Evolutionary conservation across 768 basidiomycete species (phyloP).

Genomic region (Cytidiella melzeri): DNA sequence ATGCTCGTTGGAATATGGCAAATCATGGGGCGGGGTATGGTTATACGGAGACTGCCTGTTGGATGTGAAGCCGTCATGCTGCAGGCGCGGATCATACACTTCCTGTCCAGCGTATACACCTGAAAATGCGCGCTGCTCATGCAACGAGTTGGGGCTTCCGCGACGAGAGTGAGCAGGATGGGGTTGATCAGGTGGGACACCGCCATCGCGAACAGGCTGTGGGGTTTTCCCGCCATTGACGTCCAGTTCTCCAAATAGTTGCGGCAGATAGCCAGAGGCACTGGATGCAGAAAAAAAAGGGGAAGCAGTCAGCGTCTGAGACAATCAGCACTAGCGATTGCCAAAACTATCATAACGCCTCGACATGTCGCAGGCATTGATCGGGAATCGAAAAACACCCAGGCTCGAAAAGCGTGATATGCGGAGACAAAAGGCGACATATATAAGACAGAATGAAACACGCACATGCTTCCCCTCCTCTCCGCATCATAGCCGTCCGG

Average conservation of each 20-base stretch:
- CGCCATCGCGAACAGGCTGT: conserved; percentile 2
- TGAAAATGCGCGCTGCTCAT: not conserved
- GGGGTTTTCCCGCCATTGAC: conserved; percentile 14
- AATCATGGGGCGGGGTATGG: not conserved
- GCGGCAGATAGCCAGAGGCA: conserved; percentile 4
- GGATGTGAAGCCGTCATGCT: not conserved
- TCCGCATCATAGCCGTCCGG: conserved; percentile 8
- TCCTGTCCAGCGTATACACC: not conserved
- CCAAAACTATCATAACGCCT: too few relatives aligned
- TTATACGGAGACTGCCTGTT: not conserved
- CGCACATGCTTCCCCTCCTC: conserved; percentile 19
- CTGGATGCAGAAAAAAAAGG: not conserved
- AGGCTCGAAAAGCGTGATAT: not conserved
- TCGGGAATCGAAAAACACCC: too few relatives aligned
- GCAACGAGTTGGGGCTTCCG: not conserved
- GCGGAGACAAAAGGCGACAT: not conserved
- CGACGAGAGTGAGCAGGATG: not conserved
- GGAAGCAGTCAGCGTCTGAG: not conserved
- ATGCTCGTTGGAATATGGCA: not conserved
- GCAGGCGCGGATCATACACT: not conserved
- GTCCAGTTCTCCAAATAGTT: conserved; percentile 16
- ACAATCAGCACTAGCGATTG: too few relatives aligned
- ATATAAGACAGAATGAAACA: not conserved
- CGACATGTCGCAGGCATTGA: too few relatives aligned
- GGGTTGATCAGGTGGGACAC: not conserved